phyloP scores from a whole-genome alignment of 2,329 filamentous ascomycete genomes.

The Xylariaceae sp. region DNA sequence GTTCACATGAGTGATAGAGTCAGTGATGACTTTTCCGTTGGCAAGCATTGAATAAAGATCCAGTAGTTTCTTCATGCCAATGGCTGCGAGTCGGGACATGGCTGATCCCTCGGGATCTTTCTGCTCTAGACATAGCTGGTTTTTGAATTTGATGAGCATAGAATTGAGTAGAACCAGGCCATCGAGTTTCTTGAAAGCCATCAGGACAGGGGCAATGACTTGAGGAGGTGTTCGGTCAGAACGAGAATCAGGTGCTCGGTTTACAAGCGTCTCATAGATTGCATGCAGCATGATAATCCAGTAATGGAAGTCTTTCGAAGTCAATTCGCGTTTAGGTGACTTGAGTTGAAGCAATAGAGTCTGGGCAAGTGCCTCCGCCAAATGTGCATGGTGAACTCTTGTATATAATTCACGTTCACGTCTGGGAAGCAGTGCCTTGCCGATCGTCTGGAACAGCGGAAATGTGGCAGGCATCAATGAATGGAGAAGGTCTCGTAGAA shows the following conservation, averaged over 20 bases:
- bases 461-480: conserved; percentile 77
- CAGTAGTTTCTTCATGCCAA: conserved; percentile 75
- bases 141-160: conserved; percentile 66
- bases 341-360: conserved; percentile 66
- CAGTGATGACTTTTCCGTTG: conserved; percentile 73
- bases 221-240: conserved; percentile 46
- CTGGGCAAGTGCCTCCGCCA: conserved; percentile 65
- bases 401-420: conserved; percentile 63
- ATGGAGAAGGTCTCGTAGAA: conserved; percentile 70
- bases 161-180: conserved; percentile 71
- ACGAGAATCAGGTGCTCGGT: conserved; percentile 44
- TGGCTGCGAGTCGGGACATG: conserved; percentile 45
- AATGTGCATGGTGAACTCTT: conserved; percentile 48
- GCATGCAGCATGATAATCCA: conserved; percentile 78
- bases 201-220: conserved; percentile 70
- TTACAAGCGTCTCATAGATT: conserved; percentile 73
- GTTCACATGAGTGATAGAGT: conserved; percentile 59
- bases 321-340: conserved; percentile 38
- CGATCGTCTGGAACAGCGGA: conserved; percentile 79
- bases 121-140: conserved; percentile 43
- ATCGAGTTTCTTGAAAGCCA: conserved; percentile 78
- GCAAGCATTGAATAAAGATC: conserved; percentile 74
- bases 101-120: conserved; percentile 39
- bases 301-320: conserved; percentile 68
- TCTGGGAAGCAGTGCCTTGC: conserved; percentile 73